Conservation (phyloP, 148 eudicot species). For the Cornus suecica region DNA sequence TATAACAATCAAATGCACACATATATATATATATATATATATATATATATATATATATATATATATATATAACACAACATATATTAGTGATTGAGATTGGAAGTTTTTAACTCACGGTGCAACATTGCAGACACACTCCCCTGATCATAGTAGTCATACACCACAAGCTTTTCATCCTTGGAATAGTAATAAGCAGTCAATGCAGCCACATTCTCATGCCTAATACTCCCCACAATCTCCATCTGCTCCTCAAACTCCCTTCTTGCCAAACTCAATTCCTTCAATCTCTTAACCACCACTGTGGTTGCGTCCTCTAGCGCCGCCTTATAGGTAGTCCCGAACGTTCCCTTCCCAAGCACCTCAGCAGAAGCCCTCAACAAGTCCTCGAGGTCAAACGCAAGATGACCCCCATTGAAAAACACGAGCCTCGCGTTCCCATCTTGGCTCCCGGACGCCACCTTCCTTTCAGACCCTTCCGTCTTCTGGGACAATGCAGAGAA, state of each 20-base stretch:
- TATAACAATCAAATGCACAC: no score
- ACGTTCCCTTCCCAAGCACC: conserved; percentile 73
- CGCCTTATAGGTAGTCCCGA: conserved; percentile 73
- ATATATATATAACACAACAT: no score
- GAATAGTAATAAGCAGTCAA: conserved; percentile 72
- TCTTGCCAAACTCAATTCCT: conserved; percentile 49
- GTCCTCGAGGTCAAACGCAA: conserved; percentile 71
- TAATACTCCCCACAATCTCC: conserved; percentile 61
- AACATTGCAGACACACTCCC: conserved; percentile 63
- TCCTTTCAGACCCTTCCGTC: conserved; percentile 25
- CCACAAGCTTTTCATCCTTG: conserved; percentile 78
- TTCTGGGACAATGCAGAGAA: conserved; percentile 9
- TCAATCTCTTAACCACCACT: conserved; percentile 65
- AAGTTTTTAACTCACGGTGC: conserved; percentile 44
- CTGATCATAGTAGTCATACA: conserved; percentile 54
- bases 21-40: no score
- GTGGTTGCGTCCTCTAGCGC: conserved; percentile 57
- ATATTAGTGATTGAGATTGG: not conserved
- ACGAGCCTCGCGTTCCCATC: conserved; percentile 39
- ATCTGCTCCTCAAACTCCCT: conserved; percentile 74
- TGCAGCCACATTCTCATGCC: conserved; percentile 65
- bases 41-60: no score
- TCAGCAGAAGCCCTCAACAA: conserved; percentile 74
- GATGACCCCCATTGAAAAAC: conserved; percentile 54
- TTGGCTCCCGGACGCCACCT: conserved; percentile 27